Evolutionary conservation across 1,139 yeast genomes (phyloP).

Genomic region (Hansenula lynferdii): DNA sequence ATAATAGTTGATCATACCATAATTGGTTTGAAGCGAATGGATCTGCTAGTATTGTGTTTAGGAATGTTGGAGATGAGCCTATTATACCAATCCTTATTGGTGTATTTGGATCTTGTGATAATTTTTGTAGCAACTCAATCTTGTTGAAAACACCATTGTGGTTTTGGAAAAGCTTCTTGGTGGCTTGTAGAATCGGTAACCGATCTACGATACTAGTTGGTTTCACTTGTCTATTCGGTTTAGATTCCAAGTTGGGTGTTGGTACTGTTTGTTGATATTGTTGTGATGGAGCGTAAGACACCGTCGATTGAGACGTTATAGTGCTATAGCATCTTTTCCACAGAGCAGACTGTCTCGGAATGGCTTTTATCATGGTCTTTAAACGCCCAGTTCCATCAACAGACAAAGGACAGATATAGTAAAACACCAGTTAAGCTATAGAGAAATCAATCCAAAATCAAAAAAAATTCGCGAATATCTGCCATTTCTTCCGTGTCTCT

Average conservation of each 20-base stretch:
- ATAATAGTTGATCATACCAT: slow-evolving; percentile 16
- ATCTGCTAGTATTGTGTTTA: slow-evolving; percentile 19
- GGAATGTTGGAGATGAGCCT: slow-evolving; percentile 13
- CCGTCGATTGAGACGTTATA: not conserved
- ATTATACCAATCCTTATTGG: slow-evolving; percentile 20
- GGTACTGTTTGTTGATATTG: not conserved
- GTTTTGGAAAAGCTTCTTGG: slow-evolving; percentile 10
- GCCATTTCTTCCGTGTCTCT: no score
- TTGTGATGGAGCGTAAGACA: not conserved
- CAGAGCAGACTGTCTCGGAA: no score
- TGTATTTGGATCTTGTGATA: slow-evolving; percentile 7
- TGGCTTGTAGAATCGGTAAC: slow-evolving; percentile 7
- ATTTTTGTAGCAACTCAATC: slow-evolving; percentile 9
- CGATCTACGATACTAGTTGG: no score
- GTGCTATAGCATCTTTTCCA: not conserved
- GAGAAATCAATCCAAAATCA: no score
- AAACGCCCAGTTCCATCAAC: no score
- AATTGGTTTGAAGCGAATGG: slow-evolving; percentile 21
- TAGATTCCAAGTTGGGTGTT: not conserved
- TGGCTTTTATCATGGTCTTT: no score
- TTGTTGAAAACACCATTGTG: slow-evolving; percentile 17
- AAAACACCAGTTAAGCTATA: no score
- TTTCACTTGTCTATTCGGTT: no score
- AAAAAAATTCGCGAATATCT: not conserved
- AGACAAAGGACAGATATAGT: no score